Evolutionary conservation across 2,329 filamentous ascomycete species (phyloP), one percentile per base, ranked within the genome.

Genomic region (Gyromitra esculenta): DNA sequence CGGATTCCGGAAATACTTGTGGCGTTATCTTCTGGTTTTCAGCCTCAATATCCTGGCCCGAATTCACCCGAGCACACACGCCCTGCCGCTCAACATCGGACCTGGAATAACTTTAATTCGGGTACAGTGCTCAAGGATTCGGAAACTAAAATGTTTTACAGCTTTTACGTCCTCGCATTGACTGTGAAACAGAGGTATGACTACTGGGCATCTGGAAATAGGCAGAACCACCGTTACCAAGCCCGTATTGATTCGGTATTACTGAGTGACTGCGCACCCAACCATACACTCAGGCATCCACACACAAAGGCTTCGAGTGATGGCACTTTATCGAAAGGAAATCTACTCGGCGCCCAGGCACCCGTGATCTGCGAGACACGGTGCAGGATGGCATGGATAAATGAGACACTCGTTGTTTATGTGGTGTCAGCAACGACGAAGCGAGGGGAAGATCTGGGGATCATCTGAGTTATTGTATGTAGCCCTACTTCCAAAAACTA

Each of bases 41-140:
- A 75, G 72, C 72, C 72, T 71, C 72, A 70, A 69, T 70, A 39
- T 48, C 31, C 43, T 74, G 13, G 66, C 72, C 72, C 72, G 72
- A 25, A 59, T 70, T 75, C 72, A 71, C 72, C 72, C 72, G 72
- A 75, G 35, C 18, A 9, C 37, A 64, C 35, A 25, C 31, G 25
- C 15, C 57, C 52, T 41, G 48, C 18, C 25, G 21, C n/a, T 45
- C 64, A n/a, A n/a, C 57, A 63, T 57, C 50, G 25, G 59, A 48
- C 50, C 15, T 43, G 59, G 41, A 11, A 57, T 31, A 57, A 35
- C 15, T 8, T 48, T 70, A 50, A 70, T 63, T 64, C 52, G 25
- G 25, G 25, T 31, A 4, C 2, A 31, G 25, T 31, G 25, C 25
- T 31, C 25, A 57, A 54, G n/a, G 45, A 48, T 56, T 15, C 45